These are phyloP conservation scores for Lactifluus piperatus DNA, from an alignment of 768 basidiomycete genomes.

Conservation along the genomic window DNA sequence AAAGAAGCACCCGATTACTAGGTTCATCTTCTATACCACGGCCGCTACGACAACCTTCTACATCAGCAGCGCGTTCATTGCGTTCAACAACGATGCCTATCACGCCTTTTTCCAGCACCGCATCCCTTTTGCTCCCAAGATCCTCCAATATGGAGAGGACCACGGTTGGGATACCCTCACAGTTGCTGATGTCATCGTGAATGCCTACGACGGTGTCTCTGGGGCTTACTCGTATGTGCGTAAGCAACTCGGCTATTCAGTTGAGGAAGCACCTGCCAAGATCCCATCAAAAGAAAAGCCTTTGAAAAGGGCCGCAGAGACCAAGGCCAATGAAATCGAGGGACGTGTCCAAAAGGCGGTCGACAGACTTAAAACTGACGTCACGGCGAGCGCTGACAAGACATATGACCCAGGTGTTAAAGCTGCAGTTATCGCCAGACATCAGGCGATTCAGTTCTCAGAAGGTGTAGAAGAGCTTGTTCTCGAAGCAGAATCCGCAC, in stretches of 20 bases:
- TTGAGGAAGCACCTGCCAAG: conserved; percentile 7
- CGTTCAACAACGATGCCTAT: conserved; percentile 71
- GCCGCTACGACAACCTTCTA: conserved; percentile 71
- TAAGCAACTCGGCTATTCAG: conserved; percentile 38
- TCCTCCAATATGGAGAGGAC: conserved; percentile 77
- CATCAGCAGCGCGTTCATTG: conserved; percentile 67
- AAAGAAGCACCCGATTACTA: conserved; percentile 46
- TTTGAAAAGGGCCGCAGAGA: conserved; percentile 20
- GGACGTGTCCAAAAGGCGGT: conserved; percentile 37
- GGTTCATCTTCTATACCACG: conserved; percentile 58
- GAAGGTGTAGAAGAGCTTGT: conserved; percentile 64
- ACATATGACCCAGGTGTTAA: conserved; percentile 28
- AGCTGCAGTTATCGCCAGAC: conserved; percentile 35
- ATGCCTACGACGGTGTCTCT: conserved; percentile 41
- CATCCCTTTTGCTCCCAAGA: conserved; percentile 66
- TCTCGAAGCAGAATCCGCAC: conserved; percentile 61
- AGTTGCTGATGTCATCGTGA: conserved; percentile 45
- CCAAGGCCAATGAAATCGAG: conserved; percentile 37
- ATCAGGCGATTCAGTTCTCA: conserved; percentile 42
- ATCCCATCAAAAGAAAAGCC: neutral
- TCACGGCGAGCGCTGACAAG: conserved; percentile 32
- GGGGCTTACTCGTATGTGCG: conserved; percentile 43
- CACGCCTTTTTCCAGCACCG: conserved; percentile 78
- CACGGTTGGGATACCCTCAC: conserved; percentile 75
- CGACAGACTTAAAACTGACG: conserved; percentile 40